Evolutionary conservation across 2,329 filamentous ascomycete genomes (phyloP).

Genomic region (Penicillium olsonii): DNA sequence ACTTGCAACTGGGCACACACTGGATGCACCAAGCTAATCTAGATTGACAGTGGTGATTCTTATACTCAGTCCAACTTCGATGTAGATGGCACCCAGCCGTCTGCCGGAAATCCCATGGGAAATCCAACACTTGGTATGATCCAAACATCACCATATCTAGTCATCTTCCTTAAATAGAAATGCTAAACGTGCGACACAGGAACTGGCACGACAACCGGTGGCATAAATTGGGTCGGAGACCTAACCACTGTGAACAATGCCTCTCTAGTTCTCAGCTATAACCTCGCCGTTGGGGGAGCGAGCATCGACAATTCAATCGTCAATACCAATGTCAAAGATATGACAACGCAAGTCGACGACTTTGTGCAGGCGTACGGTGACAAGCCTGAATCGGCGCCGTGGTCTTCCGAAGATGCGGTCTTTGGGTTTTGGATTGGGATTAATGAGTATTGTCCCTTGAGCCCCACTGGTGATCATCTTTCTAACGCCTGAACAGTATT

Average conservation of each 20-base stretch:
- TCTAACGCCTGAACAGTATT: constrained; percentile 20
- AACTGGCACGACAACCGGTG: constrained; percentile 52
- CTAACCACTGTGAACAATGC: constrained; percentile 52
- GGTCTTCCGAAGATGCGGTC: constrained; percentile 27
- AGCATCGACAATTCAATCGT: constrained; percentile 56
- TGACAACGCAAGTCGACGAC: constrained; percentile 50
- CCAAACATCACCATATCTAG: not conserved
- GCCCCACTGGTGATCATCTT: not conserved
- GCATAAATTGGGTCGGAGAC: constrained; percentile 56
- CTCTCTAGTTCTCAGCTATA: constrained; percentile 53
- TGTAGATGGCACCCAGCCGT: constrained; percentile 53
- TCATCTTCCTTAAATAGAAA: not conserved
- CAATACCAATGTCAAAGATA: constrained; percentile 52
- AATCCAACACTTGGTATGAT: constrained; percentile 52
- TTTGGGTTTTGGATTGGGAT: constrained; percentile 40
- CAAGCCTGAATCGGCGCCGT: constrained; percentile 30
- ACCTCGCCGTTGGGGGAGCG: constrained; percentile 58
- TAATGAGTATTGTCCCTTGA: constrained; percentile 28
- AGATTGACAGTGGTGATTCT: constrained; percentile 54
- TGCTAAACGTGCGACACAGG: constrained; percentile 31
- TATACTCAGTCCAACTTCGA: constrained; percentile 64
- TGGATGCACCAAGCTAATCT: not conserved
- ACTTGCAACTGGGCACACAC: too few species aligned
- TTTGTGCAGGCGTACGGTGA: constrained; percentile 45
- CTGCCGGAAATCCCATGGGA: constrained; percentile 58